Conservation (phyloP, 768 basidiomycete species). For the Tulasnella sp. region DNA sequence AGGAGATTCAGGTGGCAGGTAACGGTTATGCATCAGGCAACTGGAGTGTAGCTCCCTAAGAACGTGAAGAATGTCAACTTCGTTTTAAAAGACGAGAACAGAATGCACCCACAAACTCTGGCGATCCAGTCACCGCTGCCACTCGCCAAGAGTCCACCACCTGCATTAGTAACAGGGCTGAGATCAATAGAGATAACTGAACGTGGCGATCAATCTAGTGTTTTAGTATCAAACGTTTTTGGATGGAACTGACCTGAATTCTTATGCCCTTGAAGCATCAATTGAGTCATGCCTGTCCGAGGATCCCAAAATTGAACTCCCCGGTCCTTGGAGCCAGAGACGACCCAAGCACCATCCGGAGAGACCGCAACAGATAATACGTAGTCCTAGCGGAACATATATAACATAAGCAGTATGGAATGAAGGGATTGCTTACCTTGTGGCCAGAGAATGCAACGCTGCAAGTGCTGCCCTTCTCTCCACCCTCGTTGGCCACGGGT, state of each 20-base stretch:
- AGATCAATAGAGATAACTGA: slow-evolving; percentile 62
- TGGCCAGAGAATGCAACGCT: slow-evolving; percentile 83
- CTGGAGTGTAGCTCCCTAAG: slow-evolving; percentile 15
- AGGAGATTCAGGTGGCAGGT: no score
- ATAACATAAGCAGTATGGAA: no score
- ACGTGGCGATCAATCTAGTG: background rate
- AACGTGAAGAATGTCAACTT: background rate
- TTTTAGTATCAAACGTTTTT: slow-evolving; percentile 3
- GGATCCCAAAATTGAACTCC: slow-evolving; percentile 93
- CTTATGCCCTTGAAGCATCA: slow-evolving; percentile 77
- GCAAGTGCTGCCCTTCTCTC: slow-evolving; percentile 43
- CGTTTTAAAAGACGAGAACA: background rate
- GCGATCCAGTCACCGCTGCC: slow-evolving; percentile 64
- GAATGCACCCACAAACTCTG: slow-evolving; percentile 41
- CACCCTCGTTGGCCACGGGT: slow-evolving; percentile 20
- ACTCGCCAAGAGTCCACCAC: slow-evolving; percentile 49
- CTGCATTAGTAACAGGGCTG: slow-evolving; percentile 30
- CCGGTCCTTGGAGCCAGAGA: slow-evolving; percentile 91
- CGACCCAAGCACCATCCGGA: slow-evolving; percentile 88
- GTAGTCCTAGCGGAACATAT: slow-evolving; percentile 41
- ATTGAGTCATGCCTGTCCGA: slow-evolving; percentile 64
- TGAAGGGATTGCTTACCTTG: slow-evolving; percentile 39
- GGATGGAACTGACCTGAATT: slow-evolving; percentile 43
- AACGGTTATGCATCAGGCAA: no score
- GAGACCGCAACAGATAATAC: slow-evolving; percentile 69